These are phyloP conservation scores for Phytopythium boreale DNA, from an alignment of 352 stramenopile genomes.

Conservation along the genomic window DNA sequence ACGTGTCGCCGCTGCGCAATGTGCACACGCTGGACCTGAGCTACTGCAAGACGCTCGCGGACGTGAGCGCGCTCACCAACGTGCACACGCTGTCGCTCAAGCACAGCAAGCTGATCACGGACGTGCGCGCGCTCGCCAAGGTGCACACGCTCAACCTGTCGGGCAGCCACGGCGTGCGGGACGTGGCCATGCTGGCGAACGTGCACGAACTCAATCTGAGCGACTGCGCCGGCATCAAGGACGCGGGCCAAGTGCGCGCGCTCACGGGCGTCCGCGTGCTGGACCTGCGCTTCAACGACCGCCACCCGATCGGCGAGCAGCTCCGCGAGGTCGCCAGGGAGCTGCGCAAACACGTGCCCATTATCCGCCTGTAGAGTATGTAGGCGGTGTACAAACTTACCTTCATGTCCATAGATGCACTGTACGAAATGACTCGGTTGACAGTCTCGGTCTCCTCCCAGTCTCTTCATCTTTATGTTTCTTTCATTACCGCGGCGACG, in stretches of 20 bases:
- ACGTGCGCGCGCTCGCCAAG: conserved; percentile 42
- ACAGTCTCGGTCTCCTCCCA: neutral
- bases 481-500: neutral
- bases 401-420: neutral
- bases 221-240: conserved; percentile 43
- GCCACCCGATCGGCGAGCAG: conserved; percentile 11
- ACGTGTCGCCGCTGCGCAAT: conserved; percentile 45
- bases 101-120: conserved; percentile 41
- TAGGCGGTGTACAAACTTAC: neutral
- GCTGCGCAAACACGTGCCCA: conserved; percentile 23
- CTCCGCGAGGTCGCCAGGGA: conserved; percentile 20
- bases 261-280: conserved; percentile 55
- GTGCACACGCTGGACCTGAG: conserved; percentile 59
- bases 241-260: conserved; percentile 33
- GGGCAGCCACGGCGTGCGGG: conserved; percentile 38
- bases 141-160: conserved; percentile 62
- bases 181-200: conserved; percentile 39
- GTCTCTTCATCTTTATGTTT: neutral
- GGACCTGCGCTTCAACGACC: conserved; percentile 58
- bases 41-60: conserved; percentile 51
- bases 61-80: conserved; percentile 38
- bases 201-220: conserved; percentile 66
- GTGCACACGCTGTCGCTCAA: conserved; percentile 65
- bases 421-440: neutral
- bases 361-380: conserved; percentile 20